Percentiles rank a stretch among this genome's conserved stretches.
phyloP scores from a whole-genome alignment of 768 basidiomycete species.

The Chalciporus sphaerocephalus region DNA sequence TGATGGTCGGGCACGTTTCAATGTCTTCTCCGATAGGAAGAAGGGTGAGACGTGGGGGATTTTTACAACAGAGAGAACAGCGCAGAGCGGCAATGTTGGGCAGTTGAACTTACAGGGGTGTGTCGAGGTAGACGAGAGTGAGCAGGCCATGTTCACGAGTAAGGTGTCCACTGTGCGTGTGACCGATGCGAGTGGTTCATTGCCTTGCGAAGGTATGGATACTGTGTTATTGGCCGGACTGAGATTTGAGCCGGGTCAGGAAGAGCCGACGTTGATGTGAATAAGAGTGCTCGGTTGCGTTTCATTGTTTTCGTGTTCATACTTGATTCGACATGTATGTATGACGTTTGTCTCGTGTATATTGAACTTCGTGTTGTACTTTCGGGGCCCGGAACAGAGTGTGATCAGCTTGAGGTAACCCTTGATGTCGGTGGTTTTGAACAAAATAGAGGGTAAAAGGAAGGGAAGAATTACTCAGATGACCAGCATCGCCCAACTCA shows the following conservation, averaged over 20 bases:
- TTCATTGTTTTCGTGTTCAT: neutral
- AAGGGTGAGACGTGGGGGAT: slow-evolving; percentile 67
- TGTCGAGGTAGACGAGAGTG: slow-evolving; percentile 35
- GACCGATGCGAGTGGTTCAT: slow-evolving; percentile 18
- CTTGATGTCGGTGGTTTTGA: neutral
- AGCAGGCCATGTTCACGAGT: slow-evolving; percentile 37
- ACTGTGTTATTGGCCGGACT: slow-evolving; percentile 61
- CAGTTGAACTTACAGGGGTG: slow-evolving; percentile 36
- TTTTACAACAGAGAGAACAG: slow-evolving; percentile 56
- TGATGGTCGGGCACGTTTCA: slow-evolving; percentile 65
- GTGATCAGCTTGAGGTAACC: neutral
- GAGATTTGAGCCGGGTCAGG: slow-evolving; percentile 58
- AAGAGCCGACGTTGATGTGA: slow-evolving; percentile 51
- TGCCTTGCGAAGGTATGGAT: slow-evolving; percentile 38
- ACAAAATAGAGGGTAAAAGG: no score
- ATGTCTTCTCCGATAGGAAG: slow-evolving; percentile 51
- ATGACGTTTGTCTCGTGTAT: slow-evolving; percentile 14
- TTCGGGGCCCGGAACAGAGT: no score
- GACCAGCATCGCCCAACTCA: no score
- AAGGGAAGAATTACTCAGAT: no score
- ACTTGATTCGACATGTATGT: neutral
- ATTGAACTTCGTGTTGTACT: no score
- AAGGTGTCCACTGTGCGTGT: slow-evolving; percentile 49
- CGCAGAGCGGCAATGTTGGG: slow-evolving; percentile 39
- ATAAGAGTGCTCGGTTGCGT: neutral